Evolutionary conservation across 208 protist species (phyloP), one percentile per base, ranked within the genome.

Genomic region (Zelonia costaricensis): DNA sequence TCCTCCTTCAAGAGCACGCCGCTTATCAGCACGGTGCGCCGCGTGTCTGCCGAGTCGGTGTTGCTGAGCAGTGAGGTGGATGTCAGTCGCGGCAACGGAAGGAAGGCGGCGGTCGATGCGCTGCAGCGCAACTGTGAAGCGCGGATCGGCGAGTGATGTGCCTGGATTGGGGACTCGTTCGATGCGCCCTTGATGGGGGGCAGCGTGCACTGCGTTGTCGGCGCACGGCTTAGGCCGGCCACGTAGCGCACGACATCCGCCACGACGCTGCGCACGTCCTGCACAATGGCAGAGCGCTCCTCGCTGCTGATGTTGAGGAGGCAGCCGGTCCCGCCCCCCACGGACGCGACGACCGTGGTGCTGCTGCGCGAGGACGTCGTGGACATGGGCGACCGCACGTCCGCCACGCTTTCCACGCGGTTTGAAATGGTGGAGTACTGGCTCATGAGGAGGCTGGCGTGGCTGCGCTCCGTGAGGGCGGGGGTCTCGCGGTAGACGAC

Each of bases 401-500:
- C 45, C 15, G 31, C 18, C 2, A 43, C 30, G 39, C 12, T 1
- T 0, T 33, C 43, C 20, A n/a, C 15, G 35, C 57, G 49, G 23
- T 5, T 33, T 0, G 76, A 74, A 16, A 77, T 80, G 51, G 80
- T 80, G 28, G 73, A 69, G 16, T 80, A 76, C 18, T 77, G 68
- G 54, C 80, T 80, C 6, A 85, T 71, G 40, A 82, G 57, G 33
- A 25, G 55, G 13, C 68, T 72, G 27, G 75, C 77, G 22, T 57
- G 76, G 44, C 73, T 80, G 33, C 71, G 78, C 54, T 82, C 80
- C 44, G 76, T 76, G 33, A 57, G 72, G 1, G 77, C 66, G 33
- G 76, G 74, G n/a, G 78, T 66, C 35, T 89, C 82, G 35, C 82
- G 78, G 1, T 78, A 46, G 12, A 85, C 78, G 5, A 89, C 72